These are phyloP conservation scores for Sarocladiaceae sp. DNA, from an alignment of 2,329 filamentous ascomycete genomes.

Conservation along the genomic window DNA sequence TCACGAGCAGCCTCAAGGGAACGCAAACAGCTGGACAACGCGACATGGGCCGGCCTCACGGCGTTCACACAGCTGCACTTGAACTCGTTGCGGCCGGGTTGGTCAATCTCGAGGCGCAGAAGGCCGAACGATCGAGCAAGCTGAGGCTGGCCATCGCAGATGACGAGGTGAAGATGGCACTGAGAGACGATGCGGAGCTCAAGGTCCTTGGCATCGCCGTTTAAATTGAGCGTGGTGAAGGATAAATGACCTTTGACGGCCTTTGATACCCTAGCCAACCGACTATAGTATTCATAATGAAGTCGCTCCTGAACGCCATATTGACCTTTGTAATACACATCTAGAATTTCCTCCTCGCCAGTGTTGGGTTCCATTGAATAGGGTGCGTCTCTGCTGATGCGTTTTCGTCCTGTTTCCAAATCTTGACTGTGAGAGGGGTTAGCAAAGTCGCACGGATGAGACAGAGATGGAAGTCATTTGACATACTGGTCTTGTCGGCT, in stretches of 20 bases:
- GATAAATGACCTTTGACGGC: conserved; percentile 20
- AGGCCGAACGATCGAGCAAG: conserved; percentile 82
- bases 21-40: conserved; percentile 23
- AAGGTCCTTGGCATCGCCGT: conserved; percentile 67
- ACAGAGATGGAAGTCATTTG: background rate
- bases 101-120: conserved; percentile 74
- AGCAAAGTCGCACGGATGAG: conserved; percentile 12
- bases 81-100: conserved; percentile 86
- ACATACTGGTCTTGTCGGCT: conserved; percentile 85
- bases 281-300: background rate
- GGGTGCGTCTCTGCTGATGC: conserved; percentile 91
- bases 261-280: background rate
- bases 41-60: conserved; percentile 27
- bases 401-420: conserved; percentile 91
- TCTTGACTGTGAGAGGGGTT: conserved; percentile 60
- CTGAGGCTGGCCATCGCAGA: conserved; percentile 82
- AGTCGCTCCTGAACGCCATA: conserved; percentile 7
- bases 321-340: background rate
- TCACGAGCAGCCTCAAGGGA: conserved; percentile 24
- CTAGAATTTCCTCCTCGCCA: conserved; percentile 73
- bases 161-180: conserved; percentile 84
- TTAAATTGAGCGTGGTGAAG: conserved; percentile 17
- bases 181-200: conserved; percentile 84
- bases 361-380: conserved; percentile 82
- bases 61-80: conserved; percentile 67